phyloP scores from a whole-genome alignment of 2,329 filamentous ascomycete genomes.

The Stagonosporopsis tanaceti region DNA sequence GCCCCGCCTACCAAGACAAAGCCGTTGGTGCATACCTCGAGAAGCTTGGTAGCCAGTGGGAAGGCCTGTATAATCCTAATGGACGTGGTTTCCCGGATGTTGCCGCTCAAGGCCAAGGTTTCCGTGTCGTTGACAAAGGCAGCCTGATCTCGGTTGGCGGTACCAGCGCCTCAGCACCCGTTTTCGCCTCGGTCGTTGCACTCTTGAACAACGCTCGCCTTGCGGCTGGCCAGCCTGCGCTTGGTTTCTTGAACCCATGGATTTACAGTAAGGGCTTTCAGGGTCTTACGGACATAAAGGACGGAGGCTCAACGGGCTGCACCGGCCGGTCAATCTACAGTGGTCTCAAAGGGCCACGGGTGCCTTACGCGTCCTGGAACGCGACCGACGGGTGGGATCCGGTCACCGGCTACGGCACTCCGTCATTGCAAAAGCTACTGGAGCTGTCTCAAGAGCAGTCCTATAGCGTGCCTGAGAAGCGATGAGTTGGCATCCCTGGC shows the following conservation, averaged over 20 bases:
- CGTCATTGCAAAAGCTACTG: slow-evolving; percentile 47
- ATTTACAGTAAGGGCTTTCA: slow-evolving; percentile 53
- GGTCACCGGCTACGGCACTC: slow-evolving; percentile 55
- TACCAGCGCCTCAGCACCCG: slow-evolving; percentile 51
- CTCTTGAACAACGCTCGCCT: slow-evolving; percentile 51
- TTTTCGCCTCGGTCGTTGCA: slow-evolving; percentile 48
- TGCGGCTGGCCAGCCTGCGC: slow-evolving; percentile 41
- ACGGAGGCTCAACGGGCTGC: slow-evolving; percentile 58
- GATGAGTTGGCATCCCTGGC: not conserved
- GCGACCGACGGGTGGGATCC: slow-evolving; percentile 61
- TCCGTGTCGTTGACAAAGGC: slow-evolving; percentile 48
- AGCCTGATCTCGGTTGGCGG: slow-evolving; percentile 44
- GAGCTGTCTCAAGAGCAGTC: slow-evolving; percentile 31
- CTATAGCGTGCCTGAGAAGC: slow-evolving; percentile 19
- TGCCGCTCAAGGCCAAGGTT: slow-evolving; percentile 49
- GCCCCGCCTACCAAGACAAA: slow-evolving; percentile 53
- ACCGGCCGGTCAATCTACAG: slow-evolving; percentile 49
- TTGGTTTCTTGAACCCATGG: slow-evolving; percentile 54
- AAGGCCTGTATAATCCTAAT: slow-evolving; percentile 53
- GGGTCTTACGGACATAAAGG: slow-evolving; percentile 59
- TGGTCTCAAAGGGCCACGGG: slow-evolving; percentile 48
- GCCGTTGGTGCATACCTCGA: slow-evolving; percentile 52
- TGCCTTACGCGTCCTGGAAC: slow-evolving; percentile 60
- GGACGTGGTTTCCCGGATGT: slow-evolving; percentile 58
- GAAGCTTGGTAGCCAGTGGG: slow-evolving; percentile 50